These are phyloP conservation scores for Aspergillus campestris DNA, from an alignment of 495 filamentous ascomycete species.

Conservation along the genomic window DNA sequence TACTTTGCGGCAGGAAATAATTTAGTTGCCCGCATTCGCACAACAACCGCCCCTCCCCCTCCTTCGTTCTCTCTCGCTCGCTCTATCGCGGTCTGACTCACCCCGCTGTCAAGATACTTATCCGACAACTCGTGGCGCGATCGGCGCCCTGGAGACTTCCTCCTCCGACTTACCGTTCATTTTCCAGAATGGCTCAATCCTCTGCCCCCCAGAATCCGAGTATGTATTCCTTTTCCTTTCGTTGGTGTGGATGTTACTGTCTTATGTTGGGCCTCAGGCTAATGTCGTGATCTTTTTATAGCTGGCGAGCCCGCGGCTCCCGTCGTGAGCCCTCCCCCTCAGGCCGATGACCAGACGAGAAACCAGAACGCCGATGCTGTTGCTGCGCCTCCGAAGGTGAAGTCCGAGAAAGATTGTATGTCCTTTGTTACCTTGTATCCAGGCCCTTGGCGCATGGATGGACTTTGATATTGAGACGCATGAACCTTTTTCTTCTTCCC, in stretches of 20 bases:
- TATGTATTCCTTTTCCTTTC: constrained; percentile 21
- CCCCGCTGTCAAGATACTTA: constrained; percentile 40
- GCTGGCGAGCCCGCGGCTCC: constrained; percentile 48
- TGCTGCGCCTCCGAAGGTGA: constrained; percentile 43
- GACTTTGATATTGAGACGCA: background rate
- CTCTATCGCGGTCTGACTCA: constrained; percentile 16
- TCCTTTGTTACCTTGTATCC: constrained; percentile 2
- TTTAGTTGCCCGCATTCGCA: constrained; percentile 25
- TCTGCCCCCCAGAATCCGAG: constrained; percentile 48
- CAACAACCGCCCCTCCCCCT: constrained; percentile 19
- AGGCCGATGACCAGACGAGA: constrained; percentile 40
- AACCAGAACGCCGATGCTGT: constrained; percentile 35
- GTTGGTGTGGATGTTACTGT: no score
- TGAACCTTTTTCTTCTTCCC: background rate
- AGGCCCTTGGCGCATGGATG: background rate
- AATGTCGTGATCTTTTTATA: constrained; percentile 14
- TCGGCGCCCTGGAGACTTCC: constrained; percentile 41
- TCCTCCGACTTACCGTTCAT: constrained; percentile 36
- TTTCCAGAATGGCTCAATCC: constrained; percentile 52
- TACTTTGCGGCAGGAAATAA: constrained; percentile 19
- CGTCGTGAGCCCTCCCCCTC: constrained; percentile 36
- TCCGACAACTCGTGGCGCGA: constrained; percentile 40
- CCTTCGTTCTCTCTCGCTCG: constrained; percentile 12
- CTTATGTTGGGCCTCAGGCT: background rate
- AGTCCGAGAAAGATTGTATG: constrained; percentile 52